A percentile compares a stretch with the other conserved stretches of the same genome.
These are phyloP conservation scores for Saccharomycopsis amapae DNA, from an alignment of 805 yeast species.

Conservation along the genomic window DNA sequence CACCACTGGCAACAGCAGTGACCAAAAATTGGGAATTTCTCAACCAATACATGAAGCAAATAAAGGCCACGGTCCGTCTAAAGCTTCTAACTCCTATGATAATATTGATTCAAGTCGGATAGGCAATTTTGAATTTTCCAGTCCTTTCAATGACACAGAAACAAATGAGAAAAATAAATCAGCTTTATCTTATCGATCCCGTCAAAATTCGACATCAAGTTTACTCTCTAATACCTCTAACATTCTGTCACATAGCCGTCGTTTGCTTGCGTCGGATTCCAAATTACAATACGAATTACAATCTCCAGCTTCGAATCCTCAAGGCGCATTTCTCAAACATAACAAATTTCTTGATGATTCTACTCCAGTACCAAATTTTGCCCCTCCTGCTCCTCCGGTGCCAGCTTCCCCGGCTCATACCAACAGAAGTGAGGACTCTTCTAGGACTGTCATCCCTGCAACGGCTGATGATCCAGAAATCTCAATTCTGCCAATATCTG, in stretches of 20 bases:
- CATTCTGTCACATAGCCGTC: conserved; percentile 1
- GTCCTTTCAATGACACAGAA: background rate
- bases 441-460: too few relatives aligned
- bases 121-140: background rate
- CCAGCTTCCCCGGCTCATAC: conserved; percentile 14
- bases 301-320: too few relatives aligned
- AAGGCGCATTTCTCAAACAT: too few relatives aligned
- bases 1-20: conserved; percentile 2
- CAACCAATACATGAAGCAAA: conserved; percentile 8
- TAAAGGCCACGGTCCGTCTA: too few relatives aligned
- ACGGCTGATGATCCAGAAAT: conserved; percentile 5
- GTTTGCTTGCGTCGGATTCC: conserved; percentile 5
- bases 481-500: conserved; percentile 12
- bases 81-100: too few relatives aligned
- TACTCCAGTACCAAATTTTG: conserved; percentile 9
- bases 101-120: background rate
- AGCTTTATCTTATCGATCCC: too few relatives aligned
- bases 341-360: conserved; percentile 12
- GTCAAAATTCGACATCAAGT: conserved; percentile 3
- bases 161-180: background rate
- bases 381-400: conserved; percentile 12
- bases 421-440: conserved; percentile 13
- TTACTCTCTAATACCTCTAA: background rate
- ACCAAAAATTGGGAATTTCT: background rate
- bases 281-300: too few relatives aligned